phyloP scores from a whole-genome alignment of 2,329 filamentous ascomycete species.

The Sphaerostilbella broomeana region DNA sequence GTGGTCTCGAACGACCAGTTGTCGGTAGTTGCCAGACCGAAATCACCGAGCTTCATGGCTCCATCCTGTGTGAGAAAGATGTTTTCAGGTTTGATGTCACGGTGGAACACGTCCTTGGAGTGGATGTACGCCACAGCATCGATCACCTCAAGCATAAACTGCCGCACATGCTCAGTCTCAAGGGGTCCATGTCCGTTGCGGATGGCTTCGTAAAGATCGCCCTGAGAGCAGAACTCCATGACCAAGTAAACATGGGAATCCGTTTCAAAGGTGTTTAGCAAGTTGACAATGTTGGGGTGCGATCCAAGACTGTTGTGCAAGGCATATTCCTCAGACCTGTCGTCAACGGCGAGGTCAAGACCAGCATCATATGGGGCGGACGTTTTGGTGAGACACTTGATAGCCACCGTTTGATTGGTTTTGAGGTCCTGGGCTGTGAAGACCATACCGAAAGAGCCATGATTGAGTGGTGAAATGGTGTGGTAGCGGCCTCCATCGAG shows the following conservation, averaged over 20 bases:
- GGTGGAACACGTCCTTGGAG: conserved; percentile 83
- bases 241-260: conserved; percentile 85
- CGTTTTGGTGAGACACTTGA: conserved; percentile 93
- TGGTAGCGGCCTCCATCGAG: conserved; percentile 77
- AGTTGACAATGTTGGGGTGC: conserved; percentile 90
- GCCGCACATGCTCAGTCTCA: conserved; percentile 92
- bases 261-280: conserved; percentile 87
- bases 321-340: conserved; percentile 71
- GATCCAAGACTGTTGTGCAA: conserved; percentile 72
- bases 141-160: conserved; percentile 93
- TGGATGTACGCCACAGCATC: conserved; percentile 88
- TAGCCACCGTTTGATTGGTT: conserved; percentile 76
- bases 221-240: conserved; percentile 89
- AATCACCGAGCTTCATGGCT: conserved; percentile 93
- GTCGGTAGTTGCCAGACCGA: conserved; percentile 85
- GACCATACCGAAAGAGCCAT: conserved; percentile 98
- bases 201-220: conserved; percentile 96
- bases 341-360: conserved; percentile 66
- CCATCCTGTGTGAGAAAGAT: conserved; percentile 87
- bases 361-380: conserved; percentile 53
- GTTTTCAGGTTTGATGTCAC: conserved; percentile 99
- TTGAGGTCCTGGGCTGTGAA: conserved; percentile 79
- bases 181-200: conserved; percentile 79
- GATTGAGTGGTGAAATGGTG: conserved; percentile 90
- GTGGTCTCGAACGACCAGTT: conserved; percentile 87